phyloP scores from a whole-genome alignment of 192 early-diverging fungal genomes.

The Backusella tarrabulga region DNA sequence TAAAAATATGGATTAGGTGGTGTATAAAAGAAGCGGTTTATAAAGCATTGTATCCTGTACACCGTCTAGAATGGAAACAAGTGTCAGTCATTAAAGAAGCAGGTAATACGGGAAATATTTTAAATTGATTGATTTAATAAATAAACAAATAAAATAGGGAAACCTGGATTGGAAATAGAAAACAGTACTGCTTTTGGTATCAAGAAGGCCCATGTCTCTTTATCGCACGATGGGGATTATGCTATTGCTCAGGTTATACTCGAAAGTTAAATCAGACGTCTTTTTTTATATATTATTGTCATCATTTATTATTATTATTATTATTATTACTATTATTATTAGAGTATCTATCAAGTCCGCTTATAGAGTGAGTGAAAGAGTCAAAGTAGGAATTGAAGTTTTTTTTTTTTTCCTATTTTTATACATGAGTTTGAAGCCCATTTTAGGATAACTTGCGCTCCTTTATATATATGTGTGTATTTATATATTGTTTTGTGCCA shows the following conservation, averaged over 20 bases:
- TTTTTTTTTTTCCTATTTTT: conserved; percentile 1
- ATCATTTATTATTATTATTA: background rate
- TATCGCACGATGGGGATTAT: conserved; percentile 85
- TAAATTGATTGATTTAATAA: background rate
- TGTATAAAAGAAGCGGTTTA: conserved; percentile 72
- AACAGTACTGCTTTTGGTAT: conserved; percentile 37
- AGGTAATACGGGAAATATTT: conserved; percentile 33
- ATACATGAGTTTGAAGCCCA: conserved; percentile 9
- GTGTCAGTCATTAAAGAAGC: conserved; percentile 52
- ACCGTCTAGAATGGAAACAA: conserved; percentile 61
- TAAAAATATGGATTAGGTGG: conserved; percentile 49
- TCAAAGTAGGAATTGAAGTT: conserved; percentile 2
- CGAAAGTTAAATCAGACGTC: conserved; percentile 35
- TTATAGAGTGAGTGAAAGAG: background rate
- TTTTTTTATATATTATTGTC: background rate
- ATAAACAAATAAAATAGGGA: conserved; percentile 32
- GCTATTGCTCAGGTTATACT: conserved; percentile 65
- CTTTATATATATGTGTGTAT: background rate
- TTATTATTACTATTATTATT: no score
- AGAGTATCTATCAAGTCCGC: background rate
- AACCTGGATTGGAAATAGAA: conserved; percentile 40
- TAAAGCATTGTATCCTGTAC: conserved; percentile 67
- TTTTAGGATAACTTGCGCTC: conserved; percentile 22
- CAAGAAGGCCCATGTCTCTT: conserved; percentile 47
- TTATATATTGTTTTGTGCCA: background rate